These are phyloP conservation scores for Tolypocladium tundrense DNA, from an alignment of 2,329 filamentous ascomycete genomes.

Conservation along the genomic window DNA sequence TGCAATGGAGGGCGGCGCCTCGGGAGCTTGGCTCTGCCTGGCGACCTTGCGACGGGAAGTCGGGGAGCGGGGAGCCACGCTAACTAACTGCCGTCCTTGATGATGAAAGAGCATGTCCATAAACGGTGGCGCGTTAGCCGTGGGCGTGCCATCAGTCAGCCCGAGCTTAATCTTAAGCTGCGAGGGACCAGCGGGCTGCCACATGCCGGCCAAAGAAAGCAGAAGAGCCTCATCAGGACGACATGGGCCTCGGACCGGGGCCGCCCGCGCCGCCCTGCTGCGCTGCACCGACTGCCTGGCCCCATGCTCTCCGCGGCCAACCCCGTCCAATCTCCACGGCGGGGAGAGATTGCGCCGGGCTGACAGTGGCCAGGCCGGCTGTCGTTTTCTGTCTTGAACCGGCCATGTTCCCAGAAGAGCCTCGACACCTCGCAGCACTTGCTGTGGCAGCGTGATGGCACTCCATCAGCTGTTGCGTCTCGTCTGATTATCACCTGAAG, in stretches of 20 bases:
- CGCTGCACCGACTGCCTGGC: not conserved
- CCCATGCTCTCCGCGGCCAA: not conserved
- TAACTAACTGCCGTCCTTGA: not conserved
- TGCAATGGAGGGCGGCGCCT: not conserved
- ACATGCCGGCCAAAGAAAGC: not conserved
- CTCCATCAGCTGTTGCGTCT: not conserved
- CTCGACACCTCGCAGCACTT: not conserved
- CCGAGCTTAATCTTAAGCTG: not conserved
- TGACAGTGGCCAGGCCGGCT: not conserved
- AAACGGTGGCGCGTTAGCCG: not conserved
- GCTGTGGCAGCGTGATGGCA: not conserved
- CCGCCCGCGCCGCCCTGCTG: not conserved
- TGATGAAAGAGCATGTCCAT: too few species aligned
- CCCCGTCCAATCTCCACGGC: not conserved
- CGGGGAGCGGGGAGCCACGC: not conserved
- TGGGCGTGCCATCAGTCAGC: not conserved
- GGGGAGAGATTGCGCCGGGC: not conserved
- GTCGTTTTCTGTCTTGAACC: not conserved
- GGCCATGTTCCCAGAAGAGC: not conserved
- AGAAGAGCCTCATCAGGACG: not conserved
- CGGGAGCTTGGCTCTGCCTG: not conserved
- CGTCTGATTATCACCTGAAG: not conserved
- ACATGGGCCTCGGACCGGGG: not conserved
- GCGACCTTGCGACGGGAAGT: not conserved
- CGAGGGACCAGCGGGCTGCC: not conserved